Evolutionary conservation across 495 filamentous ascomycete genomes (phyloP).

Genomic region (Glonium stellatum): DNA sequence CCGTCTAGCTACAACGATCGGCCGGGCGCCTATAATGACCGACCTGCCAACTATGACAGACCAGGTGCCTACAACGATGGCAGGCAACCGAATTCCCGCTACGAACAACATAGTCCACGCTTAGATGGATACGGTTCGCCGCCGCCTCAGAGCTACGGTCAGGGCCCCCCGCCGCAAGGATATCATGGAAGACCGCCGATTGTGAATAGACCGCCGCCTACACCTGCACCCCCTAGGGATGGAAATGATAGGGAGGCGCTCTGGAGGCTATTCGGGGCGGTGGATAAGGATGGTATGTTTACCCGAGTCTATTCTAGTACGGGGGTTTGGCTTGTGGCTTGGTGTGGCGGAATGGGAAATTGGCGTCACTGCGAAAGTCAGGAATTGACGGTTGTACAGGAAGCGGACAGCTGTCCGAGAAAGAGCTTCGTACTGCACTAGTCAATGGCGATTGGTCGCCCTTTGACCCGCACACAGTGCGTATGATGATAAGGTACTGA

Average conservation of each 20-base stretch:
- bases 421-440: constrained; percentile 81
- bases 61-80: constrained; percentile 9
- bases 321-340: constrained; percentile 4
- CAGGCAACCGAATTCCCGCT: constrained; percentile 33
- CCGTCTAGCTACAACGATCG: constrained; percentile 21
- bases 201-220: constrained; percentile 56
- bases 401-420: constrained; percentile 75
- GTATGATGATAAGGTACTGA: constrained; percentile 75
- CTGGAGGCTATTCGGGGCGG: constrained; percentile 80
- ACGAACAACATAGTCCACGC: constrained; percentile 34
- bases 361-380: not conserved
- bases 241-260: constrained; percentile 60
- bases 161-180: constrained; percentile 45
- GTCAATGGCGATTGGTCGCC: constrained; percentile 94
- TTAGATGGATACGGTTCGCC: constrained; percentile 43
- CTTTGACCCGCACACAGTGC: constrained; percentile 93
- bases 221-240: constrained; percentile 55
- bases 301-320: constrained; percentile 3
- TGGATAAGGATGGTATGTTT: constrained; percentile 66
- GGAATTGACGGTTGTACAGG: constrained; percentile 35
- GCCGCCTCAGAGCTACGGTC: constrained; percentile 54
- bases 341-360: not conserved
- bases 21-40: not conserved
- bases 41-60: not conserved
- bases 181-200: constrained; percentile 46